Base-by-base conservation (phyloP, 1,139 yeast species). In the Suhomyces guaymorum region DNA sequence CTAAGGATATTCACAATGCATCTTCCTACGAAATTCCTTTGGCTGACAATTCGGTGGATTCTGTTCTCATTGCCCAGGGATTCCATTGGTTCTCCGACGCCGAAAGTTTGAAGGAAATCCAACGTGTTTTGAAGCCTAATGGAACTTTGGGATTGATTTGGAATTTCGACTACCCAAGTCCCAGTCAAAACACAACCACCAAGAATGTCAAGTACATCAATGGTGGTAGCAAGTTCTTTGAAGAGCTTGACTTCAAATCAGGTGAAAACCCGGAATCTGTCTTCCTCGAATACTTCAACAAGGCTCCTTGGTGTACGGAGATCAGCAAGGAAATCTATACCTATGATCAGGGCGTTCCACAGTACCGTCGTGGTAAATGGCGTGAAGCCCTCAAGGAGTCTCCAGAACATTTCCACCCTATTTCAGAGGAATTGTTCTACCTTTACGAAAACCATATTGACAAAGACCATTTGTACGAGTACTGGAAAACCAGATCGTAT, bases 1-100 rank as follows among this genome's bases (percentile, higher is more conserved):
- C 24, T 5, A 8, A 30, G 10, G 40, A 45, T 25, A 47, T 69
- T 2, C 41, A 51, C 25, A 54, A 61, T 25, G 80, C 77, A 0
- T 63, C 77, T 10, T 69, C 79, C 7, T 76, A 75, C 47, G 43
- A 60, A 1, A 52, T 79, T n/a, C 82, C 84, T 1, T 44, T 71
- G 1, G 62, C 60, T 2, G 76, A 68, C 38, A 48, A 54, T 12
- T 57, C 74, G 0, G 66, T 70, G 11, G 86, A 80, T 49, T 70
- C 73, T 0, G 63, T 80, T 1, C 57, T 78, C n/a, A 57, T 75
- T 9, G 85, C 87, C 0, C 86, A 80, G 47, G 87, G 79, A 0
- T 80, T 75, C 54, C 87, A 80, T 47, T 80, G 87, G 87, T 81
- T 80, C 54, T 70, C 80, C 11, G 80, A 77, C 47, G 38, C 46